phyloP scores from a whole-genome alignment of 2,329 filamentous ascomycete species.

The Arthrobotrys megalospora region DNA sequence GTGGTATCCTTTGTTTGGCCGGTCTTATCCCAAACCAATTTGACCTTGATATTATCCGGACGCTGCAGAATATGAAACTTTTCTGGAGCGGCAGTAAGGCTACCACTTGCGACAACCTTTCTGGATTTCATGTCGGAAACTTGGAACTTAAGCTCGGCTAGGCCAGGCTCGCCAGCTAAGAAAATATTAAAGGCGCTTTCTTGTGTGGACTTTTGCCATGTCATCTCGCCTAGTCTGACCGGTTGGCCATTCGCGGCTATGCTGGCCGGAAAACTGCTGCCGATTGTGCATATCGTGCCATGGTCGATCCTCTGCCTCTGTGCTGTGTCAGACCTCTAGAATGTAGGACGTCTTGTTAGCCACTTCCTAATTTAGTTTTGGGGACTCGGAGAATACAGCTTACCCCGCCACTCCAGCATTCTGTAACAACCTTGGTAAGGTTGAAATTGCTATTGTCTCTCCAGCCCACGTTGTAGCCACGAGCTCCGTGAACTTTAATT shows the following conservation, averaged over 20 bases:
- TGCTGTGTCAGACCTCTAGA: background rate
- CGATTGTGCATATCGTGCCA: background rate
- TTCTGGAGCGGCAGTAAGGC: background rate
- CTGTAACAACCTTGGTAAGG: background rate
- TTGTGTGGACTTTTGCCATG: background rate
- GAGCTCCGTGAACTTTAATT: background rate
- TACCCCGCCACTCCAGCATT: background rate
- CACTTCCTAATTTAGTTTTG: background rate
- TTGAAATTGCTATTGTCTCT: slow-evolving; percentile 5
- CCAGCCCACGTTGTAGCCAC: slow-evolving; percentile 12
- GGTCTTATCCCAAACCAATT: background rate
- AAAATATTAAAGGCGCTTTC: background rate
- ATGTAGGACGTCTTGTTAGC: background rate
- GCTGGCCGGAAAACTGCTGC: background rate
- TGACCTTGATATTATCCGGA: slow-evolving; percentile 9
- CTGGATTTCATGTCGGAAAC: background rate
- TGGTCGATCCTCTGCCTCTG: background rate
- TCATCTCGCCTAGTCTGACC: slow-evolving; percentile 11
- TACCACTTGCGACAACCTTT: background rate
- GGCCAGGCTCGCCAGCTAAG: background rate
- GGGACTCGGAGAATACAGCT: background rate
- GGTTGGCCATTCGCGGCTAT: background rate
- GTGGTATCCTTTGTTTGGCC: background rate
- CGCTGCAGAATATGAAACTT: slow-evolving; percentile 17
- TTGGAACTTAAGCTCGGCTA: slow-evolving; percentile 8